Percentiles rank a stretch among this genome's conserved stretches.
These are phyloP conservation scores for Geoglossum glabrum DNA, from an alignment of 495 filamentous ascomycete genomes.

Conservation along the genomic window DNA sequence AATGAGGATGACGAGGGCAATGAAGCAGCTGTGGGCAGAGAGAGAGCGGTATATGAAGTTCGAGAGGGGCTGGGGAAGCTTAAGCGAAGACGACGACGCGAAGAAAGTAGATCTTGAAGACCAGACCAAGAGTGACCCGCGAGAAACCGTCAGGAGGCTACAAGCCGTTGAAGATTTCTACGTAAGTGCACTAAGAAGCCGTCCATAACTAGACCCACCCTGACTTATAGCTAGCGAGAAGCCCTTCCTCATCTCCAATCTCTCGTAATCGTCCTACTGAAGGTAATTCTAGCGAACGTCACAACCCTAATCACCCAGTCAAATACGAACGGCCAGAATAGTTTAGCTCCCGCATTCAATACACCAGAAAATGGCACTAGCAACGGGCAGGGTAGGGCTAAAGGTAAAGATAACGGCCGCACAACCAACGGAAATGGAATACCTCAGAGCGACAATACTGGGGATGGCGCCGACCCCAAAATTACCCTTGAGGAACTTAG, in stretches of 20 bases:
- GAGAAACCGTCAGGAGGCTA: conserved; percentile 39
- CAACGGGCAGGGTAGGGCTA: conserved; percentile 4
- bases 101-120: neutral
- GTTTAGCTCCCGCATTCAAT: neutral
- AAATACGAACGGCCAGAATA: conserved; percentile 2
- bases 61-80: conserved; percentile 64
- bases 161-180: conserved; percentile 68
- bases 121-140: conserved; percentile 15
- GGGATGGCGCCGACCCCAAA: conserved; percentile 10
- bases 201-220: neutral
- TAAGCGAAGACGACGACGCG: conserved; percentile 15
- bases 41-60: conserved; percentile 76
- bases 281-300: conserved; percentile 66
- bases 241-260: conserved; percentile 76
- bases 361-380: conserved; percentile 13
- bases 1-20: conserved; percentile 74
- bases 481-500: conserved; percentile 52
- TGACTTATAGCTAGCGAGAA: conserved; percentile 29
- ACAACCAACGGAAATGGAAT: conserved; percentile 9
- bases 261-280: conserved; percentile 80
- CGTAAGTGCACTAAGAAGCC: conserved; percentile 30
- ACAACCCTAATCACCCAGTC: conserved; percentile 31
- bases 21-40: conserved; percentile 88
- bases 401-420: conserved; percentile 7
- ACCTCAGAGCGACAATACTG: neutral